Base-by-base conservation (phyloP, 768 basidiomycete genomes). In the Mycena olivaceomarginata region DNA sequence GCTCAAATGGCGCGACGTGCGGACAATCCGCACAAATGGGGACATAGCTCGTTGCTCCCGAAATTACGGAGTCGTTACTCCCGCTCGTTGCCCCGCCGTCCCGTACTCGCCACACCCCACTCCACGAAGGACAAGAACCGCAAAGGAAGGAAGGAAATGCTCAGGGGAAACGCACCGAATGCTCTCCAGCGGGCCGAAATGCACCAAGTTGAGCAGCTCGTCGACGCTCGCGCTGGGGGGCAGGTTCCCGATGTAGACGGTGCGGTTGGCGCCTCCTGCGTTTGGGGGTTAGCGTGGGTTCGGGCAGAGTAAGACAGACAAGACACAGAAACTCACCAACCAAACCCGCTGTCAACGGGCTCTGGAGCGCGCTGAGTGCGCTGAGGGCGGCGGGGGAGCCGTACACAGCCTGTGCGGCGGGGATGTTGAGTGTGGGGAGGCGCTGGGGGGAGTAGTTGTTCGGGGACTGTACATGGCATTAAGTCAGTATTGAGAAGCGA, bases 231-330 rank as follows among this genome's bases (percentile, higher is more conserved):
- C 98, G 37, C 96, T 97, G 6, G 96, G 90, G 22, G 98, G 98
- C 53, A 99, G 91, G 87, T 98, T 98, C 77, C 98, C 98, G 70
- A 99, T 94, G 84, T 99, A 99, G 64, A 99, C 98, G 0, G 98
- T 99, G 70, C 98, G 95, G 11, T 95, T 96, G 41, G 66, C 76
- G 18, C 46, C 46, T 4, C 66, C 66, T 31, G 56, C 16, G 93
- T 31, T 25, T 92, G 31, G 91, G 11, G 43, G 10, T 15, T 1
- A 45, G 43, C 6, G 43, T 45, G 3, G 2, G 31, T 31, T 31
- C 31, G 31, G 31, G n/a, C n/a, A n/a, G n/a, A n/a, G n/a, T n/a
- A n/a, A n/a, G n/a, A n/a, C n/a, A n/a, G n/a, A n/a, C n/a, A n/a
- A n/a, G n/a, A n/a, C n/a, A n/a, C n/a, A n/a, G n/a, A n/a, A n/a